Conservation (phyloP, 2,329 filamentous ascomycete genomes). For the Epichloe bromicola region DNA sequence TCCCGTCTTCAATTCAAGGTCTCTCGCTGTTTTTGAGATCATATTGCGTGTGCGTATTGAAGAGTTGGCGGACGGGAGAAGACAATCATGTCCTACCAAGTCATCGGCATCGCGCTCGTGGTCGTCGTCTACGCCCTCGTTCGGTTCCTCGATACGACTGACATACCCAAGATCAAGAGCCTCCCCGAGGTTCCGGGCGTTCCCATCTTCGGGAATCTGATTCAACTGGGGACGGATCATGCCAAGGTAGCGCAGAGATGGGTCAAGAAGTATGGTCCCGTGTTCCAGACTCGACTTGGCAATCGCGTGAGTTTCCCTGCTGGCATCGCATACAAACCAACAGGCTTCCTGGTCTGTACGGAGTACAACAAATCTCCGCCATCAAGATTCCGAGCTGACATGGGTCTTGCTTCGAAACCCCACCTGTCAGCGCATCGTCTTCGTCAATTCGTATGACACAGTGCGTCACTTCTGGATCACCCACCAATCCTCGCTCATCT, state of each 20-base stretch:
- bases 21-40: background rate
- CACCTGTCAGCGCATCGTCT: slow-evolving; percentile 46
- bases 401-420: background rate
- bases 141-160: slow-evolving; percentile 31
- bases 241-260: slow-evolving; percentile 40
- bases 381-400: background rate
- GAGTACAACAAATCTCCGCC: background rate
- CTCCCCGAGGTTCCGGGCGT: slow-evolving; percentile 49
- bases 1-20: background rate
- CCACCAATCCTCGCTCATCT: slow-evolving; percentile 66
- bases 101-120: slow-evolving; percentile 9
- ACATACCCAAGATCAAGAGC: slow-evolving; percentile 46
- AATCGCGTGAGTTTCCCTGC: slow-evolving; percentile 37
- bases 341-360: too few species aligned
- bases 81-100: slow-evolving; percentile 8
- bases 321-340: background rate
- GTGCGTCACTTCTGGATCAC: slow-evolving; percentile 66
- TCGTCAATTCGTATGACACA: slow-evolving; percentile 65
- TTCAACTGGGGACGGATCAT: slow-evolving; percentile 46
- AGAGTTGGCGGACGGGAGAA: background rate
- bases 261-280: slow-evolving; percentile 48
- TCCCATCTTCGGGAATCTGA: slow-evolving; percentile 49
- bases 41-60: background rate
- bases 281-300: slow-evolving; percentile 55
- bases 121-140: slow-evolving; percentile 12